Base-by-base conservation (phyloP, 768 basidiomycete genomes). In the Lentinula detonsa region DNA sequence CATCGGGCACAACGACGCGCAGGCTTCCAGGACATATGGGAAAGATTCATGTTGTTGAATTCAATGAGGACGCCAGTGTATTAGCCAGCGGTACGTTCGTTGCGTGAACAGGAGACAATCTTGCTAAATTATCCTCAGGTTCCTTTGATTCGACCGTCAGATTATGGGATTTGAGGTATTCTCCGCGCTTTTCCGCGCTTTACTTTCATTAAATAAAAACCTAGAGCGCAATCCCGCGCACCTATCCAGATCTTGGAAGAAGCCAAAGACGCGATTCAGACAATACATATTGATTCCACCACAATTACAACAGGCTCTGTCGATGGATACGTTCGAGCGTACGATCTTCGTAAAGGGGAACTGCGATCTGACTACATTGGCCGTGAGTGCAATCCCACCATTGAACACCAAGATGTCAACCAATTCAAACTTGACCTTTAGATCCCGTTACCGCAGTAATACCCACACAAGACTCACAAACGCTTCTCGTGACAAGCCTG, bases 301-400 rank as follows among this genome's bases (percentile, higher is more conserved):
- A 83, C 81, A 57, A 82, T 98, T 66, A 76, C 87, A 43, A 79
- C 92, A 2, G 94, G 93, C 8, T 93, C 93, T 3, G 88, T 97
- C 5, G 97, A 99, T 63, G 96, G 97, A 2, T 82, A 89, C 69
- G 86, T 96, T 48, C 85, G 97, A 18, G 93, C 92, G 8, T 98
- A 98, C 73, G 97, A 99, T 73, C 79, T 99, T 35, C 88, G 97
- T 57, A 93, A 90, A 77, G 97, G 97, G 23, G 86, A 96, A 70
- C 75, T 98, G 33, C 85, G 89, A 7, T 82, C 90, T 48, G 97
- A 99, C 72, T 94, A 86, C 69, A 83, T 98, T 65, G 96, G 96
- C 7, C 84, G 94, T 95, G 71, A 67, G 92, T 84, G 13, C 23
- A 28, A 28, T 28, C 28, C 2, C 42, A 39, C 39, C 21, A 23